These are phyloP conservation scores for Bremia lactucae DNA, from an alignment of 352 stramenopile genomes.

Conservation along the genomic window DNA sequence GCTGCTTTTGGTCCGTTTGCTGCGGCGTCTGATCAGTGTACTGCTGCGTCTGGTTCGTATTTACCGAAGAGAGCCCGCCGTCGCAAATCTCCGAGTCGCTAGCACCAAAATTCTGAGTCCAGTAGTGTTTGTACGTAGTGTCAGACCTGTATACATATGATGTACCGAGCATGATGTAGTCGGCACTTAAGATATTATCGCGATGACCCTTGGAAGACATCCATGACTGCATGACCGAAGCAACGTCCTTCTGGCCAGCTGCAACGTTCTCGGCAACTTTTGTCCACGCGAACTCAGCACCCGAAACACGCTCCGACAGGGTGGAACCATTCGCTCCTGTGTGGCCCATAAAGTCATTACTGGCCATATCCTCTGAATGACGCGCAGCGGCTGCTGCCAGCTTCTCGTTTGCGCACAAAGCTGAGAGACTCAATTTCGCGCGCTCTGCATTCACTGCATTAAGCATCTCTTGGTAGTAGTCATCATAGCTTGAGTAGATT, in stretches of 20 bases:
- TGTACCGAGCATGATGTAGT: constrained; percentile 31
- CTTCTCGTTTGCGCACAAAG: constrained; percentile 38
- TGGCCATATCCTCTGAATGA: constrained; percentile 34
- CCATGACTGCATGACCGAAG: constrained; percentile 44
- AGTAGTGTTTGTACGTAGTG: constrained; percentile 40
- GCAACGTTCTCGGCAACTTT: constrained; percentile 48
- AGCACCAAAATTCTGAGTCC: constrained; percentile 44
- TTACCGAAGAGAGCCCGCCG: too few species aligned
- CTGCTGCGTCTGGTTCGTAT: too few species aligned
- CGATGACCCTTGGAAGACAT: constrained; percentile 47
- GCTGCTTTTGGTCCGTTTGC: constrained; percentile 19
- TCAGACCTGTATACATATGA: constrained; percentile 22
- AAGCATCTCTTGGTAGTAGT: constrained; percentile 22
- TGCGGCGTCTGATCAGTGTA: constrained; percentile 10
- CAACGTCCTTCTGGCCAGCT: constrained; percentile 34
- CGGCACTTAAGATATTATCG: constrained; percentile 28
- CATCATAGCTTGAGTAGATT: constrained; percentile 16
- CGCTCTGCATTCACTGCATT: constrained; percentile 38
- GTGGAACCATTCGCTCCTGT: constrained; percentile 36
- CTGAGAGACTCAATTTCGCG: constrained; percentile 22
- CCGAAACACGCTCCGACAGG: constrained; percentile 30
- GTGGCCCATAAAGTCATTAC: constrained; percentile 42
- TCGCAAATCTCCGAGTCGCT: constrained; percentile 24
- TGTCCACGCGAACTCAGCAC: constrained; percentile 37
- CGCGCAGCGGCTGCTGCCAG: constrained; percentile 16